phyloP scores from a whole-genome alignment of 768 basidiomycete genomes.

The Phlebiopsis gigantea region DNA sequence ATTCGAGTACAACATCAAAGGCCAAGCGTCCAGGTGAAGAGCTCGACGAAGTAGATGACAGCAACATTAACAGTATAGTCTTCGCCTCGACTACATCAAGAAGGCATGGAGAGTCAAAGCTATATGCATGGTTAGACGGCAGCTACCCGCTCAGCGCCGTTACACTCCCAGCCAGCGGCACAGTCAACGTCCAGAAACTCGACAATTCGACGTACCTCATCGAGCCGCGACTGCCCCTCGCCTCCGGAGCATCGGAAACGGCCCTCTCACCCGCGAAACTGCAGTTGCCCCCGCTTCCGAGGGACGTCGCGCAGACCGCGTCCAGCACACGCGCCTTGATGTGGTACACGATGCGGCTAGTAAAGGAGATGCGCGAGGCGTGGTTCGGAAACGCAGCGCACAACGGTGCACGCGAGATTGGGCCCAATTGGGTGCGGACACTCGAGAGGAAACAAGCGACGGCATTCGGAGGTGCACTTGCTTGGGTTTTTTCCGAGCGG shows the following conservation, averaged over 20 bases:
- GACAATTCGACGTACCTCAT: conserved; percentile 42
- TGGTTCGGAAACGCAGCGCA: conserved; percentile 71
- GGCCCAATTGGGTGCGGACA: conserved; percentile 65
- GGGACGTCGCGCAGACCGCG: conserved; percentile 51
- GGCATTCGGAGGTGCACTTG: conserved; percentile 54
- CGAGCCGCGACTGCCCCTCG: conserved; percentile 22
- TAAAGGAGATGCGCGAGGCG: conserved; percentile 63
- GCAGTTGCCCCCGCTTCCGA: conserved; percentile 20
- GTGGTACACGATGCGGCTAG: conserved; percentile 65
- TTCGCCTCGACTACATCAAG: not conserved
- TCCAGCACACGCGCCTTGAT: conserved; percentile 46
- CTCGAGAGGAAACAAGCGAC: conserved; percentile 61
- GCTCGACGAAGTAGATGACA: conserved; percentile 43
- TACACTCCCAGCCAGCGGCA: conserved; percentile 27
- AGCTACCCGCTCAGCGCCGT: conserved; percentile 59
- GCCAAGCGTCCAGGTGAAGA: conserved; percentile 26
- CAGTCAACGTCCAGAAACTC: conserved; percentile 42
- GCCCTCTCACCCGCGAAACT: not conserved
- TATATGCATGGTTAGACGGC: conserved; percentile 72
- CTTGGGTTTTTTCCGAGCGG: conserved; percentile 7
- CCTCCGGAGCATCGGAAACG: not conserved
- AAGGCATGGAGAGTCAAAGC: conserved; percentile 30
- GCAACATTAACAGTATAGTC: conserved; percentile 55
- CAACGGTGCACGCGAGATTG: conserved; percentile 66
- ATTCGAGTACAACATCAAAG: conserved; percentile 27